phyloP scores from a whole-genome alignment of 139 green algal species.

The Bryopsis sp. region DNA sequence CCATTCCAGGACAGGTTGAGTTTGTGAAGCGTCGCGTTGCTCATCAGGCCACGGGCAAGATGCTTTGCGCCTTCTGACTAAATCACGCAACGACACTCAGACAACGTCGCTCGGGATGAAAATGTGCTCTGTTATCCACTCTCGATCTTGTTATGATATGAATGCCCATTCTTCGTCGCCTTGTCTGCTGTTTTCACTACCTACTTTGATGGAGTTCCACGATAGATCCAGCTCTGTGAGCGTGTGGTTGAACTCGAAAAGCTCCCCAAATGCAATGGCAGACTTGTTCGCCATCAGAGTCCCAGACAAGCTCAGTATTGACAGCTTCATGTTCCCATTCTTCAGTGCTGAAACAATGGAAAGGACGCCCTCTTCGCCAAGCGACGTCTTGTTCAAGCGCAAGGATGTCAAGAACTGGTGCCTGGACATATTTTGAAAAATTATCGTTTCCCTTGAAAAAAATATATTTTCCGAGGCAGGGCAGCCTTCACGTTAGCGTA shows the following conservation, averaged over 20 bases:
- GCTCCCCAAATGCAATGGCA: conserved; percentile 38
- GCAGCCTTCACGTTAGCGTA: too few relatives aligned
- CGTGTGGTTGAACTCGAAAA: conserved; percentile 34
- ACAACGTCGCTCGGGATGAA: neutral
- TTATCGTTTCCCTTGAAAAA: conserved; percentile 23
- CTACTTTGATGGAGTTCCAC: conserved; percentile 60
- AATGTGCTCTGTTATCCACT: neutral
- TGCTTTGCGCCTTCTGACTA: conserved; percentile 32
- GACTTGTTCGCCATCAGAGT: conserved; percentile 35
- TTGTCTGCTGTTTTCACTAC: too few relatives aligned
- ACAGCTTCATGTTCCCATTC: conserved; percentile 25
- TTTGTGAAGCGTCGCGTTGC: conserved; percentile 33
- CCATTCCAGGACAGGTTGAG: conserved; percentile 57
- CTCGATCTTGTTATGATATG: neutral
- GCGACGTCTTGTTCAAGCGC: conserved; percentile 26
- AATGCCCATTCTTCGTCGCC: neutral
- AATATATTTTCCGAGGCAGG: neutral
- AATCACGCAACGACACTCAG: neutral
- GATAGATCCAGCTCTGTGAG: conserved; percentile 47
- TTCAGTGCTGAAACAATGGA: conserved; percentile 18
- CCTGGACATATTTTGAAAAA: conserved; percentile 28
- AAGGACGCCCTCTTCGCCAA: conserved; percentile 9
- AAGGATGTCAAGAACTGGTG: conserved; percentile 38
- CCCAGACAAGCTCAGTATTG: conserved; percentile 13
- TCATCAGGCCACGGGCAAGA: conserved; percentile 33